Percentiles rank a stretch among this genome's conserved stretches.
These are phyloP conservation scores for Kokia cookei DNA, from an alignment of 441 rosid species.

Conservation along the genomic window DNA sequence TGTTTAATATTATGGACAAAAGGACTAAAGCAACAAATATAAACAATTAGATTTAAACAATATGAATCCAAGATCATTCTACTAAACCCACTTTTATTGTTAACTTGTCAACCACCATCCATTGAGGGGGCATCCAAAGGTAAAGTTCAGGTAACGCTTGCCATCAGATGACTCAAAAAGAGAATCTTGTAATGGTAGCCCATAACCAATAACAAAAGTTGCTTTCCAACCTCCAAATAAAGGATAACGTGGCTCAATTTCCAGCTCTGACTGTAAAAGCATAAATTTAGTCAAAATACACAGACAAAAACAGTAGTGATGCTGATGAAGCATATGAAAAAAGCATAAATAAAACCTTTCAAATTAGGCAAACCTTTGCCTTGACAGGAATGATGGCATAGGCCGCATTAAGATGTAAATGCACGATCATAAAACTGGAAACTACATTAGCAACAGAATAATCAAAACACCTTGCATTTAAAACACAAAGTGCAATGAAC, in stretches of 20 bases:
- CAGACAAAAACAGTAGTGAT: background rate
- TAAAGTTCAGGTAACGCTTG: conserved; percentile 89
- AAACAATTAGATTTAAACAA: background rate
- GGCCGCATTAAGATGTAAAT: background rate
- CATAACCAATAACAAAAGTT: conserved; percentile 84
- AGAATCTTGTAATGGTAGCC: conserved; percentile 81
- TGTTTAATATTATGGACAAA: background rate
- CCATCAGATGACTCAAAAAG: conserved; percentile 85
- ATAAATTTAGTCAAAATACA: conserved; percentile 7
- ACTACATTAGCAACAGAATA: background rate
- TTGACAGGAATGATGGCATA: background rate
- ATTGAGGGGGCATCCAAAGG: conserved; percentile 85
- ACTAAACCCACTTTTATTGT: conserved; percentile 61
- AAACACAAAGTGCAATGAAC: background rate
- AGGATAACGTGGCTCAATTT: conserved; percentile 93
- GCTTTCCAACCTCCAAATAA: conserved; percentile 98
- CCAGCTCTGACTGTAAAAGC: conserved; percentile 83
- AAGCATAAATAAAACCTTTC: background rate
- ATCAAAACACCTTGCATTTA: background rate
- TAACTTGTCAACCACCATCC: conserved; percentile 86
- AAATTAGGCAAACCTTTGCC: too few species aligned
- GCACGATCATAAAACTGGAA: background rate
- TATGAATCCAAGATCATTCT: background rate
- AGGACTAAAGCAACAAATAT: background rate
- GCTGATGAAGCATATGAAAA: background rate